These are phyloP conservation scores for Fusarium praegraminearum DNA, from an alignment of 2,329 filamentous ascomycete species.

Conservation along the genomic window DNA sequence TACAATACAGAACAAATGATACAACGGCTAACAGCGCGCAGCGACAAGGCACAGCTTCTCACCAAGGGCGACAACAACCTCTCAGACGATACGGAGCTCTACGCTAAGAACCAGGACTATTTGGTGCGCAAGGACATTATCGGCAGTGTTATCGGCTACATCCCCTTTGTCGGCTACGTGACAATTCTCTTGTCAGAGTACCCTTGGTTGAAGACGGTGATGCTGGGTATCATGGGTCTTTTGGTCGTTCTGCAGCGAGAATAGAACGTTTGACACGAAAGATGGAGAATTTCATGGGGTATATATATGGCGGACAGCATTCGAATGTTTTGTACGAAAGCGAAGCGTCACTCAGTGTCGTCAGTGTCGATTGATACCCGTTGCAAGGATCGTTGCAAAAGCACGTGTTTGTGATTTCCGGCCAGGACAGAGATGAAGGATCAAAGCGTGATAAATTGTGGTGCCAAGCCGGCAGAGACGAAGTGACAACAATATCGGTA, in stretches of 20 bases:
- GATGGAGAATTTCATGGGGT: neutral
- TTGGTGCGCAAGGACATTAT: conserved; percentile 90
- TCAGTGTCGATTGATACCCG: conserved; percentile 28
- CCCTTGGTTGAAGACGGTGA: conserved; percentile 95
- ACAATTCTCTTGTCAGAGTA: conserved; percentile 96
- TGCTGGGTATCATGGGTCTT: conserved; percentile 94
- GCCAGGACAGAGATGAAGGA: conserved; percentile 1
- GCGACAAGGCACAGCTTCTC: conserved; percentile 76
- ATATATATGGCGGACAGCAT: neutral
- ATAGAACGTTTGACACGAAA: conserved; percentile 55
- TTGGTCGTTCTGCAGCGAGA: conserved; percentile 94
- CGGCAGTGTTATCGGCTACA: conserved; percentile 89
- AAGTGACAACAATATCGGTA: conserved; percentile 8
- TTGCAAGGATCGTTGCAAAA: conserved; percentile 8
- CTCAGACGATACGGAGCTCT: conserved; percentile 89
- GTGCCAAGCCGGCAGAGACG: conserved; percentile 20
- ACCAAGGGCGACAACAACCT: conserved; percentile 98
- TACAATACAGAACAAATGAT: no score
- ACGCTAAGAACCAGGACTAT: conserved; percentile 88
- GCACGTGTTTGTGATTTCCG: conserved; percentile 26
- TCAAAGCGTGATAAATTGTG: conserved; percentile 1
- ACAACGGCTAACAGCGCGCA: conserved; percentile 45
- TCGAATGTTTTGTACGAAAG: conserved; percentile 8
- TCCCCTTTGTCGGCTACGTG: conserved; percentile 96
- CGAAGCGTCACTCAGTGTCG: neutral